A percentile compares a stretch with the other conserved stretches of the same genome.
Conservation (phyloP, 2,329 filamentous ascomycete genomes). For the Juglanconis juglandina region DNA sequence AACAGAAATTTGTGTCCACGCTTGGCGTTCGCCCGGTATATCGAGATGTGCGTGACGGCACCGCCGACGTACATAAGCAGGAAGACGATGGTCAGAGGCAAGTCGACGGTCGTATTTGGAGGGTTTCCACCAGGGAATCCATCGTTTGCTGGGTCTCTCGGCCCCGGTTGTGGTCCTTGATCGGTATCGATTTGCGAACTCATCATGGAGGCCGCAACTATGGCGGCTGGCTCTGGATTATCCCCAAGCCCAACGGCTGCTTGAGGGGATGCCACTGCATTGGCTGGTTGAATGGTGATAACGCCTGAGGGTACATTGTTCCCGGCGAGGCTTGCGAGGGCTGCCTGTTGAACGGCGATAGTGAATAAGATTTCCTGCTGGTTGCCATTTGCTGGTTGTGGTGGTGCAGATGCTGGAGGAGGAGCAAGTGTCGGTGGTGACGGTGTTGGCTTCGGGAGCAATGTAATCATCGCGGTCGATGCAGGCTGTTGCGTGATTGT, state of each 20-base stretch:
- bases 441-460: background rate
- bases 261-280: background rate
- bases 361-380: background rate
- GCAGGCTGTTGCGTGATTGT: no score
- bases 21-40: slow-evolving; percentile 28
- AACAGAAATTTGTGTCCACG: slow-evolving; percentile 37
- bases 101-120: slow-evolving; percentile 17
- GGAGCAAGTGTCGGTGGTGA: background rate
- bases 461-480: background rate
- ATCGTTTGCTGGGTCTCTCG: slow-evolving; percentile 6
- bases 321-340: background rate
- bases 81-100: slow-evolving; percentile 25
- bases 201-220: background rate
- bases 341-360: background rate
- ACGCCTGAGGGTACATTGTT: background rate
- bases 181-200: background rate
- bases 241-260: background rate
- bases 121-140: slow-evolving; percentile 13
- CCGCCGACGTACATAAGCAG: slow-evolving; percentile 24
- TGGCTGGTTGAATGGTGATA: background rate
- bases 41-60: slow-evolving; percentile 23
- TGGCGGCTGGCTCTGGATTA: background rate
- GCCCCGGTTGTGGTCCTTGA: background rate
- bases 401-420: background rate
- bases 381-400: background rate